Evolutionary conservation across 2,329 filamentous ascomycete genomes (phyloP), one percentile per base, ranked within the genome.

Genomic region (Pestalotiopsis sp.): DNA sequence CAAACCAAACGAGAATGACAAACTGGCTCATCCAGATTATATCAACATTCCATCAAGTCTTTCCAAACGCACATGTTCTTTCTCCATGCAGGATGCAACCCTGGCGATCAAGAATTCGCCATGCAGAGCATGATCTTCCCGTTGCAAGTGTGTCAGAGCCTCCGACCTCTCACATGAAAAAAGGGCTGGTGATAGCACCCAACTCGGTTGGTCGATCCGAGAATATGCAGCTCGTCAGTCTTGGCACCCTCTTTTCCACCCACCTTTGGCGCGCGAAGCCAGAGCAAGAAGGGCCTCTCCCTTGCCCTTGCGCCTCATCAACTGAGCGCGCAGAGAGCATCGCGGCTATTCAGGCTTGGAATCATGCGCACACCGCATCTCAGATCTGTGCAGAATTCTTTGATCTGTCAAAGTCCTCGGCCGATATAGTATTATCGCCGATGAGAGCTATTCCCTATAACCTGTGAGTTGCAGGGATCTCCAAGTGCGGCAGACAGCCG

Each of bases 81-180:
- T 40, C 26, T 11, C 60, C 60, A 63, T 63, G 38, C 24, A 30
- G 60, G 39, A 17, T 24, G 60, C 60, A 63, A 63, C 60, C 60
- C 48, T 63, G 35, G 24, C 44, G 24, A 20, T 52, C 20, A 22
- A 52, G 20, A 48, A 35, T 17, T 63, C n/a, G 35, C 35, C 60
- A 63, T 63, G 60, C 38, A 52, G 20, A 20, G 40, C 40, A 52
- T 52, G 60, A 63, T 63, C 60, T 63, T 63, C 60, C 39, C 40
- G 60, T 63, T 52, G 60, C 60, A 63, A 20, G 38, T 24, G 35
- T 63, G 60, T 63, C 39, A 63, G 38, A 63, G 60, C 38, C 38
- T 63, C 39, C 22, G 38, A 38, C n/a, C 9, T 63, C 60, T 63
- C 60, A 48, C 60, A 63, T 63, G 60, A 48, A 38, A 48, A n/a